These are phyloP conservation scores for Citrullus mucosospermus DNA, from an alignment of 306 rosid species.

Conservation along the genomic window DNA sequence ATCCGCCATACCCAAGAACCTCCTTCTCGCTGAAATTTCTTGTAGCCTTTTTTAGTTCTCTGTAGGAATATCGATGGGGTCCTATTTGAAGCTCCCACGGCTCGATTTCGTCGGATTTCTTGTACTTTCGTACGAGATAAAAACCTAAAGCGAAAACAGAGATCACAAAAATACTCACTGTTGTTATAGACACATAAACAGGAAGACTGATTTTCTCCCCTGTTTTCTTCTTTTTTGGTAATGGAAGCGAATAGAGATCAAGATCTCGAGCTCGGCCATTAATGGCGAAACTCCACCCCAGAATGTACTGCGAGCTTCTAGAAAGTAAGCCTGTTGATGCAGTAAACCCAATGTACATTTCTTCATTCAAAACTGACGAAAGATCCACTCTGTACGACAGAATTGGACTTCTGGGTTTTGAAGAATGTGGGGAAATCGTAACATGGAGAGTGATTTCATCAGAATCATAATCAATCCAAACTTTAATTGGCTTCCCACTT, in stretches of 20 bases:
- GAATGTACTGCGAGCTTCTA: not conserved
- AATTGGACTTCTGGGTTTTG: slow-evolving; percentile 9
- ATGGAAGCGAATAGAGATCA: not conserved
- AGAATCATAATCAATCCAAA: slow-evolving; percentile 14
- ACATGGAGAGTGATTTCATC: not conserved
- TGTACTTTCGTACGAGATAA: not conserved
- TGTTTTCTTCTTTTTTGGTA: not conserved
- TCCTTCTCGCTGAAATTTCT: slow-evolving; percentile 5
- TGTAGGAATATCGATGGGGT: slow-evolving; percentile 10
- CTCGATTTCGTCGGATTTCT: slow-evolving; percentile 2
- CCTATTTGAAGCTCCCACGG: slow-evolving; percentile 10
- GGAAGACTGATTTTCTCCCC: not conserved
- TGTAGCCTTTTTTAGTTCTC: slow-evolving; percentile 5
- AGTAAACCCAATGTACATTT: slow-evolving; percentile 14
- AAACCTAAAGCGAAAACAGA: not conserved
- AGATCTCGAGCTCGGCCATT: slow-evolving; percentile 10
- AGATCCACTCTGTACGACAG: not conserved
- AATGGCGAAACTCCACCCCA: slow-evolving; percentile 14
- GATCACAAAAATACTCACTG: not conserved
- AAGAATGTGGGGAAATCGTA: not conserved
- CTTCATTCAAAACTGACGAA: not conserved
- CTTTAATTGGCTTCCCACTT: not conserved
- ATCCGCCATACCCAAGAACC: slow-evolving; percentile 14
- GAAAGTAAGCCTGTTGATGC: not conserved
- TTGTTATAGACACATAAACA: not conserved